Conservation (phyloP, 495 filamentous ascomycete species). For the Aspergillus funiculosus region DNA sequence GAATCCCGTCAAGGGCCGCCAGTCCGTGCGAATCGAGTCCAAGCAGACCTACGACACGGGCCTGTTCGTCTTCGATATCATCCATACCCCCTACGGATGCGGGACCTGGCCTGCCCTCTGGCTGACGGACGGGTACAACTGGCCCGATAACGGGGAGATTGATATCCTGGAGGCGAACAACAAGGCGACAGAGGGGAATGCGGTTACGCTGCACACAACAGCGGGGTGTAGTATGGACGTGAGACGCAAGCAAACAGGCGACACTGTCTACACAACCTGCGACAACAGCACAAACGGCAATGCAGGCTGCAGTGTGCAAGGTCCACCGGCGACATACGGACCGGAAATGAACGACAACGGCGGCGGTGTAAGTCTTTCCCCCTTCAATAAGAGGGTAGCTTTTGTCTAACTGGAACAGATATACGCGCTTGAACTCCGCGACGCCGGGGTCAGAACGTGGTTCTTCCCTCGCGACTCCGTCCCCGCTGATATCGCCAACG, state of each 20-base stretch:
- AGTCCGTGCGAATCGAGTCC: slow-evolving; percentile 52
- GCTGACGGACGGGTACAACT: slow-evolving; percentile 54
- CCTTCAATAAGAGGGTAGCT: background rate
- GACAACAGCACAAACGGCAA: slow-evolving; percentile 34
- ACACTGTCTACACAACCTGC: slow-evolving; percentile 26
- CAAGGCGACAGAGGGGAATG: slow-evolving; percentile 39
- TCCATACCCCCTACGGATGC: slow-evolving; percentile 46
- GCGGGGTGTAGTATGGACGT: slow-evolving; percentile 43
- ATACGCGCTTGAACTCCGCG: slow-evolving; percentile 43
- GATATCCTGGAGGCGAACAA: slow-evolving; percentile 47
- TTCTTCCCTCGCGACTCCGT: slow-evolving; percentile 40
- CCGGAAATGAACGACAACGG: slow-evolving; percentile 39
- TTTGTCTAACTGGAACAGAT: slow-evolving; percentile 19
- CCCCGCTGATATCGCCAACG: slow-evolving; percentile 32
- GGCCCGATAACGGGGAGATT: slow-evolving; percentile 52
- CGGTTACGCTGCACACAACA: slow-evolving; percentile 42
- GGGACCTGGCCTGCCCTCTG: slow-evolving; percentile 57
- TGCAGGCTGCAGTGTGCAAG: slow-evolving; percentile 42
- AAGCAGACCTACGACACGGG: slow-evolving; percentile 44
- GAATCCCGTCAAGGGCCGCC: slow-evolving; percentile 40
- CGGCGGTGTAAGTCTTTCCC: slow-evolving; percentile 35
- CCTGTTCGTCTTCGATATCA: slow-evolving; percentile 52
- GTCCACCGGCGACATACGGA: slow-evolving; percentile 33
- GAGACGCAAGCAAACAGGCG: slow-evolving; percentile 39
- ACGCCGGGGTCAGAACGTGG: slow-evolving; percentile 45